phyloP scores from a whole-genome alignment of 176 grass and related monocot species.

The Eragrostis curvula region DNA sequence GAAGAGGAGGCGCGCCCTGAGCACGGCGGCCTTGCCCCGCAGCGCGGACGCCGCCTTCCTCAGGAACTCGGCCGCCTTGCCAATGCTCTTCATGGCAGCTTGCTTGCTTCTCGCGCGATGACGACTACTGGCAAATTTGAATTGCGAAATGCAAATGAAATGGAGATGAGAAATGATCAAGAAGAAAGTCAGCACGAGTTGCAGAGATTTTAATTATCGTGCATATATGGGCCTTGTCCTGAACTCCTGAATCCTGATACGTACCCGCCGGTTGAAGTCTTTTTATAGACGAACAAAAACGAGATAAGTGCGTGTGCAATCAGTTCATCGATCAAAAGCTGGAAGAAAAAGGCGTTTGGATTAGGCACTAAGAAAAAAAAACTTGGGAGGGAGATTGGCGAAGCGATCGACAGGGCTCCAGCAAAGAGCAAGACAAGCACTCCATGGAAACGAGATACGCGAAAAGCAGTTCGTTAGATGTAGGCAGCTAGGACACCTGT shows the following conservation, averaged over 20 bases:
- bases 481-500: constrained; percentile 6
- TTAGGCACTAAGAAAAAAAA: constrained; percentile 20
- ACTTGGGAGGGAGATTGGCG: neutral
- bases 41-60: constrained; percentile 59
- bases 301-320: constrained; percentile 4
- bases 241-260: neutral
- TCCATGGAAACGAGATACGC: no score
- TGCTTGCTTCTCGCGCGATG: neutral
- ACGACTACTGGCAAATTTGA: neutral
- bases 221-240: constrained; percentile 37
- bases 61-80: constrained; percentile 60
- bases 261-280: neutral
- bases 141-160: neutral
- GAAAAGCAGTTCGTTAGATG: no score
- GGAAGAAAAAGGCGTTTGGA: neutral
- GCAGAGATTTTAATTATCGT: no score
- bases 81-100: constrained; percentile 57
- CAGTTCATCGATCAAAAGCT: constrained; percentile 5
- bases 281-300: constrained; percentile 45
- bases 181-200: no score
- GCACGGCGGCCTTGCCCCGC: constrained; percentile 58
- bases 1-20: constrained; percentile 73
- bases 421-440: no score
- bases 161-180: neutral
- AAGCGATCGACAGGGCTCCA: neutral